Evolutionary conservation across 768 basidiomycete species (phyloP).

Genomic region (Plicaturopsis crispa): DNA sequence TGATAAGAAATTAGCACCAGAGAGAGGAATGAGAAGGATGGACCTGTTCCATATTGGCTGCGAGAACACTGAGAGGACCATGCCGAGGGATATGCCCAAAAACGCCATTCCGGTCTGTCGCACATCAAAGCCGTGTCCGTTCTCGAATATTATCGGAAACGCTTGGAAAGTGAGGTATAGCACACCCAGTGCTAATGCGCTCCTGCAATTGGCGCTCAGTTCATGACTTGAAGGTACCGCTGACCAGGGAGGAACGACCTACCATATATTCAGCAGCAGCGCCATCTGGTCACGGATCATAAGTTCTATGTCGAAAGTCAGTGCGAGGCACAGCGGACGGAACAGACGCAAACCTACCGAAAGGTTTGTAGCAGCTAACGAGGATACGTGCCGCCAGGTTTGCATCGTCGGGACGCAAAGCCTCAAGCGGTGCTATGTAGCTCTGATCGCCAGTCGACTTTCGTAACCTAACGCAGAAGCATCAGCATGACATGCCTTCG

Average conservation of each 20-base stretch:
- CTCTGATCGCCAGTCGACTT: constrained; percentile 42
- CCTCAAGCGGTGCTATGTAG: constrained; percentile 58
- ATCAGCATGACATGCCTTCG: not conserved
- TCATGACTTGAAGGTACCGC: too few species aligned
- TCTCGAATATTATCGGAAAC: constrained; percentile 42
- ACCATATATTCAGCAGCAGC: constrained; percentile 65
- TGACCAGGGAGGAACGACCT: too few species aligned
- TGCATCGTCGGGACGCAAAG: constrained; percentile 27
- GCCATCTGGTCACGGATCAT: constrained; percentile 67
- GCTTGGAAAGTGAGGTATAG: constrained; percentile 51
- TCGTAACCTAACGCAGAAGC: constrained; percentile 33
- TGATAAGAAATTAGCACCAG: not conserved
- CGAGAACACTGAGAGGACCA: constrained; percentile 27
- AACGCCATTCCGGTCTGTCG: constrained; percentile 44
- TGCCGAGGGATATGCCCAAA: constrained; percentile 43
- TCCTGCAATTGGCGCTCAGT: too few species aligned
- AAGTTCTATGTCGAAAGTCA: constrained; percentile 34
- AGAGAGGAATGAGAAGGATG: not conserved
- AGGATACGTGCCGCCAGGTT: constrained; percentile 39
- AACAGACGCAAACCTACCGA: constrained; percentile 39
- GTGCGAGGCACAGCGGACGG: not conserved
- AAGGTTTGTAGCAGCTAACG: constrained; percentile 62
- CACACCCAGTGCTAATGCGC: constrained; percentile 30
- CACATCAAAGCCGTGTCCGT: constrained; percentile 42
- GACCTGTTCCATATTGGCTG: constrained; percentile 40